A percentile compares a stretch with the other conserved stretches of the same genome.
Evolutionary conservation across 768 basidiomycete genomes (phyloP).

Genomic region (Phaeotremella fagi): DNA sequence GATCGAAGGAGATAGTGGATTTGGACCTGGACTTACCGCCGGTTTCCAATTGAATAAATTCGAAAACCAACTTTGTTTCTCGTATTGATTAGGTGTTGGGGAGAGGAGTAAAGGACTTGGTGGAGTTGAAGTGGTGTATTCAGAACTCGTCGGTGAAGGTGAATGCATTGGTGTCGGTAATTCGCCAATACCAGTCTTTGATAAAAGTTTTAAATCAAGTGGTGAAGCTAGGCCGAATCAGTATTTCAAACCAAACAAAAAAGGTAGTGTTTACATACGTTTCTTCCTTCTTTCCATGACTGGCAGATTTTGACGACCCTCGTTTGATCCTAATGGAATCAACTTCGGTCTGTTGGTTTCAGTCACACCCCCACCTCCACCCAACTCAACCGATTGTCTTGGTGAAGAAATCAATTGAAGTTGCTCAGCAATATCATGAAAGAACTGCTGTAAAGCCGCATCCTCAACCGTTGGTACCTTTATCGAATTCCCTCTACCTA

Average conservation of each 20-base stretch:
- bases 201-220: too few relatives aligned
- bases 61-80: conserved; percentile 72
- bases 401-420: conserved; percentile 59
- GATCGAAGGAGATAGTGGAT: background rate
- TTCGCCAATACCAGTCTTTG: too few relatives aligned
- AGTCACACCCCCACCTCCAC: too few relatives aligned
- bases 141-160: conserved; percentile 26
- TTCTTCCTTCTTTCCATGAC: too few relatives aligned
- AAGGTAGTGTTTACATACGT: too few relatives aligned
- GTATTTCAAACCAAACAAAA: too few relatives aligned
- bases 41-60: conserved; percentile 82
- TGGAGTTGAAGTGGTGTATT: conserved; percentile 20
- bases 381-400: conserved; percentile 18
- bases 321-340: too few relatives aligned
- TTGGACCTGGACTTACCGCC: conserved; percentile 22
- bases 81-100: conserved; percentile 7
- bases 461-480: conserved; percentile 66
- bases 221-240: too few relatives aligned
- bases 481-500: conserved; percentile 41
- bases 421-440: conserved; percentile 75
- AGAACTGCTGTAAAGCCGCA: conserved; percentile 72
- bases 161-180: too few relatives aligned
- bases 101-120: conserved; percentile 24
- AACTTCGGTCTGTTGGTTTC: too few relatives aligned
- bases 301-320: too few relatives aligned